These are phyloP conservation scores for Aspergillus ellipticus DNA, from an alignment of 495 filamentous ascomycete genomes.

Conservation along the genomic window DNA sequence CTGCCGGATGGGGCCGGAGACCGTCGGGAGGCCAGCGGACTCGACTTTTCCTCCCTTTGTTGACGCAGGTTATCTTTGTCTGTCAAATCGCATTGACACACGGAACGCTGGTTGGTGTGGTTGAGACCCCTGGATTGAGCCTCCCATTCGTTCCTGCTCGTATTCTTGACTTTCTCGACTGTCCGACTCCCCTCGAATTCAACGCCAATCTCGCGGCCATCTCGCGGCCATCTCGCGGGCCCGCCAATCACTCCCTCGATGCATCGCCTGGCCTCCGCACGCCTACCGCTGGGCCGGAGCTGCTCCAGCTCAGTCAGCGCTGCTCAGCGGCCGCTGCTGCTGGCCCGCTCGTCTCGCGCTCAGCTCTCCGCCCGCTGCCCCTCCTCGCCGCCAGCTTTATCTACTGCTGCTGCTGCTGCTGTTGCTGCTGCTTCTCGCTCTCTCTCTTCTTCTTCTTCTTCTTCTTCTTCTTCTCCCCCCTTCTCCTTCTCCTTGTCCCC, in stretches of 20 bases:
- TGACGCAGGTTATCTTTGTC: background rate
- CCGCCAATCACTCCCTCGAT: too few relatives aligned
- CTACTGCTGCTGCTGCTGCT: background rate
- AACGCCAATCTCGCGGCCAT: too few relatives aligned
- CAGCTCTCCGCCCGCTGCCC: background rate
- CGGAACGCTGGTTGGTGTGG: background rate
- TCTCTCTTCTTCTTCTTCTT: constrained; percentile 9
- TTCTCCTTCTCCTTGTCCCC: constrained; percentile 19
- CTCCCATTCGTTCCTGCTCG: background rate
- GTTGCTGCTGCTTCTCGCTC: constrained; percentile 7
- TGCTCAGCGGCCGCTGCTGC: background rate
- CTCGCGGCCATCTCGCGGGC: too few relatives aligned
- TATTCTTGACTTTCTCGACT: too few relatives aligned
- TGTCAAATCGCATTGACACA: background rate
- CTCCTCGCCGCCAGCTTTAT: background rate
- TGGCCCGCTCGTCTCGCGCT: background rate
- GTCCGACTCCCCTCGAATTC: too few relatives aligned
- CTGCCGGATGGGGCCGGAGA: background rate
- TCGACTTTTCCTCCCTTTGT: background rate
- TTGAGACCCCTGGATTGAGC: background rate
- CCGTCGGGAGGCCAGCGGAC: background rate
- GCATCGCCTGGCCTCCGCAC: constrained; percentile 3
- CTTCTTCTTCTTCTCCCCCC: constrained; percentile 23
- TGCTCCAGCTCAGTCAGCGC: background rate
- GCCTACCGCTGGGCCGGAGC: background rate